Percentiles rank a stretch among this genome's conserved stretches.
These are phyloP conservation scores for Candida sakaeoensis DNA, from an alignment of 805 yeast genomes.

Conservation along the genomic window DNA sequence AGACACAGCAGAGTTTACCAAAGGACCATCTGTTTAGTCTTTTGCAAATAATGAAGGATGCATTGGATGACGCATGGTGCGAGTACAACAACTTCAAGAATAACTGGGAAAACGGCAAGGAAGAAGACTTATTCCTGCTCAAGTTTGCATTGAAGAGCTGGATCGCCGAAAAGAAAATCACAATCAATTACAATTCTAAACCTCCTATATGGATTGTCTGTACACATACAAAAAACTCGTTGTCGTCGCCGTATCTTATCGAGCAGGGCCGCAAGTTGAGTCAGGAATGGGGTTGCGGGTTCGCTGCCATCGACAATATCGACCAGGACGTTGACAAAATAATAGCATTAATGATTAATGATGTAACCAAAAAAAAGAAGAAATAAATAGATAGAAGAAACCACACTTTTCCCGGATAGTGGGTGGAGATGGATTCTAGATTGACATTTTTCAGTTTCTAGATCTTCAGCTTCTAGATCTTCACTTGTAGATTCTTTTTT, in stretches of 20 bases:
- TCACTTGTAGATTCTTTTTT: no score
- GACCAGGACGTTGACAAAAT: conserved; percentile 52
- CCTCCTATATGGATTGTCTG: conserved; percentile 72
- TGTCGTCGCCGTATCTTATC: conserved; percentile 58
- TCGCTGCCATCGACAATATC: conserved; percentile 57
- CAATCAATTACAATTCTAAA: conserved; percentile 20
- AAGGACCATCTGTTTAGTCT: conserved; percentile 26
- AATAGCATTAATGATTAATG: conserved; percentile 55
- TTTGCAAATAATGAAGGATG: conserved; percentile 46
- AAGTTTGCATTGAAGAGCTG: conserved; percentile 54
- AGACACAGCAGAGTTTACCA: conserved; percentile 17
- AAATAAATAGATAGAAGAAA: no score
- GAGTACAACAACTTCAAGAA: conserved; percentile 55
- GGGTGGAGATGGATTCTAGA: no score
- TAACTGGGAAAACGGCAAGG: conserved; percentile 61
- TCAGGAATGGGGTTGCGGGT: conserved; percentile 60
- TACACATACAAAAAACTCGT: conserved; percentile 54
- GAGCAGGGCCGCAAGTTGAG: conserved; percentile 59
- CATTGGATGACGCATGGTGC: conserved; percentile 70
- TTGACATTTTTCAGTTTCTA: no score
- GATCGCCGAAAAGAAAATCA: conserved; percentile 28
- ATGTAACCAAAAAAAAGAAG: conserved; percentile 46
- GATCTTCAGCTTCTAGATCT: no score
- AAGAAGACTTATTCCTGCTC: conserved; percentile 62
- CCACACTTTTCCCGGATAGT: no score